Evolutionary conservation across 352 stramenopile species (phyloP).

Genomic region (Phytophthora capsici): DNA sequence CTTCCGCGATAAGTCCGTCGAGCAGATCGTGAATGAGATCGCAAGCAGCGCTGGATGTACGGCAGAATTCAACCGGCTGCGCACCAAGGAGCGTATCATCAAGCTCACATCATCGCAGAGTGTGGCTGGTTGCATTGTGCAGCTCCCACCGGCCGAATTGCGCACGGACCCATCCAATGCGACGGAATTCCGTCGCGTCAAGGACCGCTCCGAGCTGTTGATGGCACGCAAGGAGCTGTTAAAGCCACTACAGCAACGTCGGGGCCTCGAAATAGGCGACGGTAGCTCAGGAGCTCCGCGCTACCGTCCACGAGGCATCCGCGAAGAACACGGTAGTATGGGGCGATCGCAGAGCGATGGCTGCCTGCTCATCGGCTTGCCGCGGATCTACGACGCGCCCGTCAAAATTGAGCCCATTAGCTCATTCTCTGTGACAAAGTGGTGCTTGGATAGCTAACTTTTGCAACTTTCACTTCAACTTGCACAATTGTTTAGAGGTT

Average conservation of each 20-base stretch:
- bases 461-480: slow-evolving; percentile 6
- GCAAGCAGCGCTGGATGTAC: slow-evolving; percentile 50
- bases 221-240: slow-evolving; percentile 54
- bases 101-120: slow-evolving; percentile 66
- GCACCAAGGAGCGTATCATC: slow-evolving; percentile 66
- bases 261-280: slow-evolving; percentile 4
- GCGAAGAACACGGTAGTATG: slow-evolving; percentile 31
- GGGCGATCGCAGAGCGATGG: slow-evolving; percentile 36
- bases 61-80: slow-evolving; percentile 58
- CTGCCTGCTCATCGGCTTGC: slow-evolving; percentile 35
- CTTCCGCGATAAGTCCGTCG: slow-evolving; percentile 41
- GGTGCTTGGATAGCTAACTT: slow-evolving; percentile 22
- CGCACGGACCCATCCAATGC: slow-evolving; percentile 39
- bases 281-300: not conserved
- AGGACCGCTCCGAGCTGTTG: slow-evolving; percentile 57
- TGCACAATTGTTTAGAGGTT: not conserved
- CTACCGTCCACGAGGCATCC: slow-evolving; percentile 27
- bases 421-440: slow-evolving; percentile 55
- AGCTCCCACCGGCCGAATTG: slow-evolving; percentile 38
- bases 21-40: slow-evolving; percentile 57
- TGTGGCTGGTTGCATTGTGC: slow-evolving; percentile 60
- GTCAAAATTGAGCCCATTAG: slow-evolving; percentile 41
- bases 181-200: slow-evolving; percentile 58
- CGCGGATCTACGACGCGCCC: slow-evolving; percentile 43
- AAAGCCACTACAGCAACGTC: slow-evolving; percentile 53